Conservation (phyloP, 2,329 filamentous ascomycete species). For the Cadophora sp. region DNA sequence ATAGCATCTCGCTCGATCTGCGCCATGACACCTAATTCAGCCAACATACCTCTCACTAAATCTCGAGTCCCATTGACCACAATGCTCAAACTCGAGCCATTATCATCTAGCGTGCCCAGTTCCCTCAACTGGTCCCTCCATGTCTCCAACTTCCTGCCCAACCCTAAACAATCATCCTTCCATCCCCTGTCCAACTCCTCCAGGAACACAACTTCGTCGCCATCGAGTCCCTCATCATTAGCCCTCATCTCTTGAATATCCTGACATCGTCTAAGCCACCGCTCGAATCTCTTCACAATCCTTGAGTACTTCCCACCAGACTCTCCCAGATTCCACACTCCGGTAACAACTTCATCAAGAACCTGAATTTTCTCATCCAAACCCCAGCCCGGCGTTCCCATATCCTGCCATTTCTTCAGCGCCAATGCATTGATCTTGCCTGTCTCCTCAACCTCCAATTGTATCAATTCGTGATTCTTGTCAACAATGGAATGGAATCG, state of each 20-base stretch:
- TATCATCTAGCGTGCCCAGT: constrained; percentile 47
- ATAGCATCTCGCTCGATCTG: constrained; percentile 65
- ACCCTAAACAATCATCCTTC: constrained; percentile 61
- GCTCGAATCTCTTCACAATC: constrained; percentile 63
- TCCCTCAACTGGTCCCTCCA: constrained; percentile 57
- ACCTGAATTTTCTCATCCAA: constrained; percentile 64
- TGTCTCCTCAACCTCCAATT: constrained; percentile 52
- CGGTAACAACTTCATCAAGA: constrained; percentile 62
- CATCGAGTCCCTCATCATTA: constrained; percentile 42
- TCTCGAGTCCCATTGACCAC: constrained; percentile 55
- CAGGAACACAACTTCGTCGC: constrained; percentile 54
- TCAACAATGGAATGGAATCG: constrained; percentile 50
- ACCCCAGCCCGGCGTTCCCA: constrained; percentile 42
- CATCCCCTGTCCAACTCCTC: constrained; percentile 62
- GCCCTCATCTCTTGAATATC: constrained; percentile 55
- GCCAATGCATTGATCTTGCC: constrained; percentile 58
- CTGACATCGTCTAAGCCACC: constrained; percentile 58
- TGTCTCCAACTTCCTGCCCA: constrained; percentile 60
- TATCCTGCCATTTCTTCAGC: constrained; percentile 56
- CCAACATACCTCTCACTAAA: constrained; percentile 64
- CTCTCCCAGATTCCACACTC: constrained; percentile 64
- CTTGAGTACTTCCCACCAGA: constrained; percentile 62
- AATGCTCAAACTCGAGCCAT: constrained; percentile 50
- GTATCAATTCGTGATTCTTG: constrained; percentile 51
- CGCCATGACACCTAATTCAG: constrained; percentile 67